Evolutionary conservation across 164 flowering plant species (phyloP), one percentile per base, ranked within the genome.

Genomic region (Magnolia changhungtana): DNA sequence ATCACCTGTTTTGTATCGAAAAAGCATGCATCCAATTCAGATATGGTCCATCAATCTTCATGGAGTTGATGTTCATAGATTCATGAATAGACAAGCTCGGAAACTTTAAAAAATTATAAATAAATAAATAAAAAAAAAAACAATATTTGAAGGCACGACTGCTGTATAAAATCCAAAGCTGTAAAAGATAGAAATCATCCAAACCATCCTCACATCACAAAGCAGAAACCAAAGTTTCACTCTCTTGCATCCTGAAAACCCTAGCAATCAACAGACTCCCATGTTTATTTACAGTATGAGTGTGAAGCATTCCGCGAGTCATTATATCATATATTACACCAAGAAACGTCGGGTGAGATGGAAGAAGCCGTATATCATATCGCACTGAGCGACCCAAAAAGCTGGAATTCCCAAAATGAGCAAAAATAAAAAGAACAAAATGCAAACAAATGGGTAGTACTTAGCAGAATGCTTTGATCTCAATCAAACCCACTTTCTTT

Each of bases 261-360:
- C 55, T 49, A 29, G 20, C n/a, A 73, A 64, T 73, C 58, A 49
- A 71, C 11, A 10, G n/a, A 16, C 11, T 29, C 50, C 72, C 72
- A 75, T 20, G 23, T 27, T 55, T 52, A 75, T 75, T 52, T 75
- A 75, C 77, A 75, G 20, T 64, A 74, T 14, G 27, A 66, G 59
- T 66, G 52, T 52, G 27, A 27, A 67, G 64, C 14, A 16, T 63
- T 45, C 72, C 50, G 24, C 9, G 21, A n/a, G 29, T 74, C 77
- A n/a, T 24, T 66, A 68, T 67, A 75, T 27, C 31, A 20, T n/a
- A 52, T 27, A 24, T 73, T 66, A 75, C 72, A 75, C 64, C 50
- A 75, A 65, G 65, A 73, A 72, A 24, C 3, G 27, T 51, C 51
- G 52, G 11, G 71, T n/a, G 14, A 8, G 67, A 50, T 55, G 61